phyloP scores from a whole-genome alignment of 495 filamentous ascomycete species.

The Bombardia bombarda region DNA sequence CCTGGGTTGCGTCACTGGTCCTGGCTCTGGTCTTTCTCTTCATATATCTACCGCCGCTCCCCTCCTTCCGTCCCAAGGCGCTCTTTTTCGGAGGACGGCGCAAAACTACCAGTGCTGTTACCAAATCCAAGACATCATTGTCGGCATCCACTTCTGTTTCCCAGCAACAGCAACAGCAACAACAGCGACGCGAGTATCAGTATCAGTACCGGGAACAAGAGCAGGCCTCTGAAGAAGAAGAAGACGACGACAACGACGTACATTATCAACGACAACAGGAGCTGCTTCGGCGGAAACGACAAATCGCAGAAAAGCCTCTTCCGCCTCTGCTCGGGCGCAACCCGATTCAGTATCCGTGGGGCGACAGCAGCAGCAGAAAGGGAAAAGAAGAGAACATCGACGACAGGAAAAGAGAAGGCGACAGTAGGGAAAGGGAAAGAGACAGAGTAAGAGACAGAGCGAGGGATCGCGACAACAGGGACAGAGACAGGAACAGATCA shows the following conservation, averaged over 20 bases:
- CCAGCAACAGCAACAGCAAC: background rate
- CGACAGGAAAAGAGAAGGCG: too few species aligned
- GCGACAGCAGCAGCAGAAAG: slow-evolving; percentile 8
- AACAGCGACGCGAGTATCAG: background rate
- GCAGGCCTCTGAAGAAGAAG: slow-evolving; percentile 1
- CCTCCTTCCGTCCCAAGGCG: too few species aligned
- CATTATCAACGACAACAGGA: slow-evolving; percentile 1
- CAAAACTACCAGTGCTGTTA: too few species aligned
- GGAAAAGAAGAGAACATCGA: too few species aligned
- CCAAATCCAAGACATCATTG: slow-evolving; percentile 1
- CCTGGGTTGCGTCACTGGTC: slow-evolving; percentile 42
- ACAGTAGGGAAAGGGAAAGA: too few species aligned
- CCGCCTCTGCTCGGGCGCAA: background rate
- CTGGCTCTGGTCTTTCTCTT: slow-evolving; percentile 42
- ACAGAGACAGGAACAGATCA: too few species aligned
- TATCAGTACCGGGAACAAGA: too few species aligned
- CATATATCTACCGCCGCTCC: slow-evolving; percentile 36
- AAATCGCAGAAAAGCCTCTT: slow-evolving; percentile 3
- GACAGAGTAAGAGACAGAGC: too few species aligned
- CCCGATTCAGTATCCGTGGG: slow-evolving; percentile 1
- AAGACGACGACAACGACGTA: slow-evolving; percentile 5
- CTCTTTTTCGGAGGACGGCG: too few species aligned
- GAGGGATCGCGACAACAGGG: too few species aligned
- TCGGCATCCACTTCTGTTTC: slow-evolving; percentile 1
- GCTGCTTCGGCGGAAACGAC: slow-evolving; percentile 2